These are phyloP conservation scores for Rhodocollybia butyracea DNA, from an alignment of 768 basidiomycete species.

Conservation along the genomic window DNA sequence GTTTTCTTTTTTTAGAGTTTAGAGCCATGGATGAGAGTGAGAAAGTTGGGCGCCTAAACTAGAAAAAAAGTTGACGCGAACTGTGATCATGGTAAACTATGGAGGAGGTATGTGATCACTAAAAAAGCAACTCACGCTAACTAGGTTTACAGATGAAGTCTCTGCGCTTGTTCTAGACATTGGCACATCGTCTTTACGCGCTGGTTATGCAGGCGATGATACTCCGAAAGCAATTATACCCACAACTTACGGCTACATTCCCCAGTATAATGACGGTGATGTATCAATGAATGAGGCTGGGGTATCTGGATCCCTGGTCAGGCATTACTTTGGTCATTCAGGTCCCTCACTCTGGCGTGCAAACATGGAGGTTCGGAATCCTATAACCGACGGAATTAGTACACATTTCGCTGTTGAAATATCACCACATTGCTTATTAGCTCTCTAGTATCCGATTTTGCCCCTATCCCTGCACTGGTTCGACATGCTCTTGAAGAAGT, in stretches of 20 bases:
- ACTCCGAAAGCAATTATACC: slow-evolving; percentile 90
- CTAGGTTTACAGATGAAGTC: slow-evolving; percentile 91
- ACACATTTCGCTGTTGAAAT: slow-evolving; percentile 22
- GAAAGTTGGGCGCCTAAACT: neutral
- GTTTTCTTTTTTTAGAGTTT: slow-evolving; percentile 57
- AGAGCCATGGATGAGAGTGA: neutral
- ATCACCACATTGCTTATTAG: neutral
- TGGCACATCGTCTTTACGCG: slow-evolving; percentile 84
- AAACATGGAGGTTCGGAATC: slow-evolving; percentile 85
- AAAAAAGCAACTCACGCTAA: neutral
- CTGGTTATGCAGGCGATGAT: slow-evolving; percentile 97
- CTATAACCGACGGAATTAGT: slow-evolving; percentile 85
- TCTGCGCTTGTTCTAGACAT: slow-evolving; percentile 95
- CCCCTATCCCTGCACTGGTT: slow-evolving; percentile 66
- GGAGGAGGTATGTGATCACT: slow-evolving; percentile 60
- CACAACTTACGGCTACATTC: slow-evolving; percentile 77
- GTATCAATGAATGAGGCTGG: slow-evolving; percentile 52
- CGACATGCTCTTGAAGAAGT: slow-evolving; percentile 72
- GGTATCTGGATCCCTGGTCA: slow-evolving; percentile 38
- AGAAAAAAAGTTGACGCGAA: neutral
- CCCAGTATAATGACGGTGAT: slow-evolving; percentile 39
- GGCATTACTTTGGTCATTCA: slow-evolving; percentile 81
- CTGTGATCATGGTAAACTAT: slow-evolving; percentile 68
- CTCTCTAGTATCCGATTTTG: slow-evolving; percentile 68
- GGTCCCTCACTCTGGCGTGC: slow-evolving; percentile 88